Conservation (phyloP, 164 flowering plant genomes). For the Tetrastigma voinierianum region DNA sequence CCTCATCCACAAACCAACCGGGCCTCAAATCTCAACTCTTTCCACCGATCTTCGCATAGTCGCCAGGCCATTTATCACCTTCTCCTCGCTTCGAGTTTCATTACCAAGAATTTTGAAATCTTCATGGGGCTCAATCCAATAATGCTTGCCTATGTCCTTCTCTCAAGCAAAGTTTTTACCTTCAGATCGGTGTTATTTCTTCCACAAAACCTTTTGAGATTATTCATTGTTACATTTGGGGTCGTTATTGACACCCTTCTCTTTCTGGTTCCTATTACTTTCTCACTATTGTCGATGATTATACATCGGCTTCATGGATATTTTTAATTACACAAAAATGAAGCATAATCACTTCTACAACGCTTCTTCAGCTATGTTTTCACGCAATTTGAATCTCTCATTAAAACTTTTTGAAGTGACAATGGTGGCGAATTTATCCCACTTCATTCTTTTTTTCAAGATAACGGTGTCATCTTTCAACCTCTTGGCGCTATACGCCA, state of each 20-base stretch:
- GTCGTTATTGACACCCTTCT: not conserved
- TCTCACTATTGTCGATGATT: not conserved
- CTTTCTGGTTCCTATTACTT: too few species aligned
- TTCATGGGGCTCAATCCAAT: not conserved
- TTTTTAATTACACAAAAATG: not conserved
- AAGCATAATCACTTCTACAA: slow-evolving; percentile 3
- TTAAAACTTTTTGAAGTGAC: not conserved
- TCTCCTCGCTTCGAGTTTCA: not conserved
- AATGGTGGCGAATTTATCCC: slow-evolving; percentile 4
- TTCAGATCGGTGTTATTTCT: not conserved
- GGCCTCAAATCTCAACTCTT: not conserved
- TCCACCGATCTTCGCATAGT: not conserved
- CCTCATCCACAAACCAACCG: not conserved
- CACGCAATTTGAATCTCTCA: not conserved
- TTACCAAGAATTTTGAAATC: not conserved
- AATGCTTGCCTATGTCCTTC: not conserved
- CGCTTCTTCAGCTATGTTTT: not conserved
- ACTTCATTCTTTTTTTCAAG: not conserved
- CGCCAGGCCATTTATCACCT: not conserved
- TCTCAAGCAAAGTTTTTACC: not conserved
- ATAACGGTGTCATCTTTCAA: not conserved
- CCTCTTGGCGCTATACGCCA: not conserved
- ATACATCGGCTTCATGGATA: not conserved
- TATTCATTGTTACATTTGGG: too few species aligned
- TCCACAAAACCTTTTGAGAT: not conserved